phyloP scores from a whole-genome alignment of 495 filamentous ascomycete genomes.

The Pyronema domesticum region DNA sequence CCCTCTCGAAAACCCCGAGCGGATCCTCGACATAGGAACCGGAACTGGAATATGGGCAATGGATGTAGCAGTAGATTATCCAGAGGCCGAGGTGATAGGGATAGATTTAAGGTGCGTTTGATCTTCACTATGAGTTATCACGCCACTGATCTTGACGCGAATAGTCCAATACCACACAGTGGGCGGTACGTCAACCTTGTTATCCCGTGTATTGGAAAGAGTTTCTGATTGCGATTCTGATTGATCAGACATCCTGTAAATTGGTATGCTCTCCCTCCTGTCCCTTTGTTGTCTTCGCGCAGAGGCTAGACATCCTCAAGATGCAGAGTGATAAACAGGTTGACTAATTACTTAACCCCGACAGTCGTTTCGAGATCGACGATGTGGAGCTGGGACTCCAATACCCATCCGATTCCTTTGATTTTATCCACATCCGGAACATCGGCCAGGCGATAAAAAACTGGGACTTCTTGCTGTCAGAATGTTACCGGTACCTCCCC shows the following conservation, averaged over 20 bases:
- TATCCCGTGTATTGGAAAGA: no score
- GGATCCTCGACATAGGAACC: slow-evolving; percentile 30
- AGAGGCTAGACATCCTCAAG: no score
- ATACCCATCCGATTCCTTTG: background rate
- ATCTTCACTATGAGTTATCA: background rate
- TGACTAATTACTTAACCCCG: background rate
- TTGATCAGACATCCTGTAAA: background rate
- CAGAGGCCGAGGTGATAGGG: slow-evolving; percentile 12
- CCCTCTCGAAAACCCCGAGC: slow-evolving; percentile 24
- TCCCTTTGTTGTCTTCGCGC: no score
- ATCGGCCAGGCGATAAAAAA: background rate
- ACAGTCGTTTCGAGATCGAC: background rate
- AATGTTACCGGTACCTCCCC: no score
- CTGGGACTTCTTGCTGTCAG: background rate
- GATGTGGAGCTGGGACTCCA: background rate
- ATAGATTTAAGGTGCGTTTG: slow-evolving; percentile 7
- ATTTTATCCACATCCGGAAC: background rate
- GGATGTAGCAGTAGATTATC: slow-evolving; percentile 10
- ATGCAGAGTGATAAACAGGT: no score
- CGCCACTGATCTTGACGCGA: background rate
- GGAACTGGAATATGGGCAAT: no score
- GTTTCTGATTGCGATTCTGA: background rate
- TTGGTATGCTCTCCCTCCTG: background rate
- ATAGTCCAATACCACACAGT: background rate
- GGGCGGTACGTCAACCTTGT: background rate